Base-by-base conservation (phyloP, 106 monocot genomes). In the Acorus gramineus region DNA sequence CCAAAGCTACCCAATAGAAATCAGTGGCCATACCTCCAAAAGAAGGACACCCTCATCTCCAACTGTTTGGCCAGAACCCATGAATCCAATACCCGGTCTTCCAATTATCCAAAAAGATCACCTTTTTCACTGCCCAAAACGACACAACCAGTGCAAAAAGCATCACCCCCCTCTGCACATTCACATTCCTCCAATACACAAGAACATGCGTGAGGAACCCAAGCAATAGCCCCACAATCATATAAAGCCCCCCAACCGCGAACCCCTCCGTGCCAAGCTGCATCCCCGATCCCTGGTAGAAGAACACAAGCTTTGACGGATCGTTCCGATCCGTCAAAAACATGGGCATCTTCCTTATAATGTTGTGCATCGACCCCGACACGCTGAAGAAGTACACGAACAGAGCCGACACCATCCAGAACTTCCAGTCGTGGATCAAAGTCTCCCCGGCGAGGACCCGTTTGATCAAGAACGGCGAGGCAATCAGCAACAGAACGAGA, bases 301-400 rank as follows among this genome's bases (percentile, higher is more conserved):
- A 98, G 71, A 85, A 98, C 12, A 98, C 74, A 12, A 88, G 46
- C 66, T 74, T 75, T 4, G 64, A 74, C 1, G 93, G 88, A 65
- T 88, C 78, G 2, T 71, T 57, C 46, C 85, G 65, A 42, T 91
- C 91, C 1, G 61, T 12, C 56, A 98, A 4, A 60, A 88, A 80
- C 81, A 98, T 72, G 5, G 96, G 96, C 79, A 83, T 88, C 51
- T 79, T 79, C 49, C 96, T 66, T 11, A 98, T 98, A 42, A 98
- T 85, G 45, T 84, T 87, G 60, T 88, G 85, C 96, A 98, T 98
- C 10, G 82, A 59, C 44, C 96, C 96, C 6, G 87, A 73, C 13
- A 98, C 96, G 47, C 96, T 91, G 54, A 98, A 98, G 81, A 91
- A 91, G 79, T 98, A 98, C 3, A 98, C 73, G 63, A 91, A 91